A percentile compares a stretch with the other conserved stretches of the same genome.
These are phyloP conservation scores for Hepatocystis sp. DNA, from an alignment of 169 alveolate genomes.

Conservation along the genomic window DNA sequence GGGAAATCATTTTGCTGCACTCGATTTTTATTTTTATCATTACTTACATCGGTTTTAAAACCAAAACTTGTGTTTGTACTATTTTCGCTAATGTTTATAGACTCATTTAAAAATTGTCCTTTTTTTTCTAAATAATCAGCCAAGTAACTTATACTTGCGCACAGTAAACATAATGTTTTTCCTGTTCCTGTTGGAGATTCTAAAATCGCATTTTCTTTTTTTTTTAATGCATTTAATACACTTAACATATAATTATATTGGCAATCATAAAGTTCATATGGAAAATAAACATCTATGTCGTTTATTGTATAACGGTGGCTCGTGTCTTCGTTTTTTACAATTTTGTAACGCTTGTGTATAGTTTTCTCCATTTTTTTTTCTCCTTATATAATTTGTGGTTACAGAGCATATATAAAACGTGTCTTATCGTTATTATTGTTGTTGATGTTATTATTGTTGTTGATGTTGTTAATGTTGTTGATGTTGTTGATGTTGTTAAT, in stretches of 20 bases:
- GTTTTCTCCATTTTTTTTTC: constrained; percentile 24
- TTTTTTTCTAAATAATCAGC: constrained; percentile 79
- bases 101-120: constrained; percentile 73
- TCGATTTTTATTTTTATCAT: constrained; percentile 50
- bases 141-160: constrained; percentile 91
- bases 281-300: constrained; percentile 84
- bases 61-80: constrained; percentile 38
- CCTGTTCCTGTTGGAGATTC: constrained; percentile 99
- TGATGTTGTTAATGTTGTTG: no score
- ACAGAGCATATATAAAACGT: neutral
- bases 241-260: constrained; percentile 86
- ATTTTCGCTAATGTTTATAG: constrained; percentile 62
- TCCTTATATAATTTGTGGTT: neutral
- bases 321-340: constrained; percentile 52
- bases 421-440: neutral
- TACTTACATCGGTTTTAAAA: constrained; percentile 20
- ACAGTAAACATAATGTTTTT: constrained; percentile 93
- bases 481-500: no score
- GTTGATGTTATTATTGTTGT: no score
- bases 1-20: constrained; percentile 36
- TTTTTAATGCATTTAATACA: constrained; percentile 84
- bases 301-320: constrained; percentile 66
- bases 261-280: constrained; percentile 89
- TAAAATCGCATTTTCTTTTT: constrained; percentile 90
- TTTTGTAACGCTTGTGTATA: constrained; percentile 63